Base-by-base conservation (phyloP, 1,284 basidiomycete species). In the Anthracocystis panici-leucophaei region DNA sequence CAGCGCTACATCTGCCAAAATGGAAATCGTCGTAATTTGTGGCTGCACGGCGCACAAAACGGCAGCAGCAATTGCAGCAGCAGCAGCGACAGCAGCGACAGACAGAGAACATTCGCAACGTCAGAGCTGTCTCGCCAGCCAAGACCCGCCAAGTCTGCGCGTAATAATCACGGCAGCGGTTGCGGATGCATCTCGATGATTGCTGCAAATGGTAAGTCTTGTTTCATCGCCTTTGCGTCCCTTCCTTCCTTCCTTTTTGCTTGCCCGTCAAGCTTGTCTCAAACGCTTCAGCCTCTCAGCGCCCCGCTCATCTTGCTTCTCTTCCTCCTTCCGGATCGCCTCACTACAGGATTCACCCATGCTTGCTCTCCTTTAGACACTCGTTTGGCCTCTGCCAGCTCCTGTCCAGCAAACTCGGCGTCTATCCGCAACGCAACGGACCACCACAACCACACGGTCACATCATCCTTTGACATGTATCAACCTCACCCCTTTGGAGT, bases 401-500 rank as follows among this genome's bases (percentile, higher is more conserved):
- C 11, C 40, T 29, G 29, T 44, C 25, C 46, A n/a, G 25, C 10
- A 21, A 31, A 14, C n/a, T 40, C 35, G 3, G 16, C 50, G 16
- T 33, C 29, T 40, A 33, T 45, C n/a, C 45, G 18, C 50, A 14
- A 45, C 11, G 0, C 45, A 16, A 11, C 3, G 20, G 35, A 9
- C 31, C 46, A 23, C 20, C 48, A 8, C 33, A 11, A 33, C 31
- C 31, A 38, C 14, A 38, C 35, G 35, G 14, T 50, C 62, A 16
- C 10, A n/a, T 31, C 49, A 10, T 50, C 53, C 3, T 16, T 56
- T 40, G 44, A 58, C 23, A 46, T 74, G 59, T 56, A 52, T 35
- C 45, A 58, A 35, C 65, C 71, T 8, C 71, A 74, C 50, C 71
- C 71, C 6, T 74, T 65, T 38, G 71, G 71, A 50, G 62, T 65